phyloP scores from a whole-genome alignment of 768 basidiomycete genomes.

The Agrocybe pediades region DNA sequence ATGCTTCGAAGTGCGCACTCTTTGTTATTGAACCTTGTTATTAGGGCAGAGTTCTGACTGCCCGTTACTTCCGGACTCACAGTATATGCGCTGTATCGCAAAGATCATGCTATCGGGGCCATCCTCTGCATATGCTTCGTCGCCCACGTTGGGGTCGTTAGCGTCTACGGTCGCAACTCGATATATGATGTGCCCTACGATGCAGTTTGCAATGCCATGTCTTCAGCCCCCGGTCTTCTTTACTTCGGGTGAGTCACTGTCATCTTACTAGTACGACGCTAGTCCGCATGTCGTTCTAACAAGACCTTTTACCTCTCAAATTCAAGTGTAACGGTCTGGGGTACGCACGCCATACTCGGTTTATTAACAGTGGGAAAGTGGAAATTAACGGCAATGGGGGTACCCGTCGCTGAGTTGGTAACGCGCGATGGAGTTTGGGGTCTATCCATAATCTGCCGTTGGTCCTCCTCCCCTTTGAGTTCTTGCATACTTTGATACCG shows the following conservation, averaged over 20 bases:
- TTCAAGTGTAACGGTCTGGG: background rate
- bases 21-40: background rate
- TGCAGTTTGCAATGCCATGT: conserved; percentile 1
- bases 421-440: background rate
- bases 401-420: background rate
- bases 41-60: background rate
- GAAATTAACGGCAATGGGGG: background rate
- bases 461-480: background rate
- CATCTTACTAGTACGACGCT: background rate
- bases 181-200: conserved; percentile 1
- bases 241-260: background rate
- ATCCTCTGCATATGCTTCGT: background rate
- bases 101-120: background rate
- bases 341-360: background rate
- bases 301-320: too few species aligned
- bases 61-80: too few species aligned
- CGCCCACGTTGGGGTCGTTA: background rate
- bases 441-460: background rate
- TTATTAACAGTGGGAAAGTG: background rate
- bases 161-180: background rate
- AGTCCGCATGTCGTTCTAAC: too few species aligned
- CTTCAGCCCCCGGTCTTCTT: background rate
- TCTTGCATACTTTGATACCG: background rate
- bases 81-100: conserved; percentile 4
- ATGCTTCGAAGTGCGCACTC: background rate